Evolutionary conservation across 441 rosid genomes (phyloP).

Genomic region (Jatropha multifida): DNA sequence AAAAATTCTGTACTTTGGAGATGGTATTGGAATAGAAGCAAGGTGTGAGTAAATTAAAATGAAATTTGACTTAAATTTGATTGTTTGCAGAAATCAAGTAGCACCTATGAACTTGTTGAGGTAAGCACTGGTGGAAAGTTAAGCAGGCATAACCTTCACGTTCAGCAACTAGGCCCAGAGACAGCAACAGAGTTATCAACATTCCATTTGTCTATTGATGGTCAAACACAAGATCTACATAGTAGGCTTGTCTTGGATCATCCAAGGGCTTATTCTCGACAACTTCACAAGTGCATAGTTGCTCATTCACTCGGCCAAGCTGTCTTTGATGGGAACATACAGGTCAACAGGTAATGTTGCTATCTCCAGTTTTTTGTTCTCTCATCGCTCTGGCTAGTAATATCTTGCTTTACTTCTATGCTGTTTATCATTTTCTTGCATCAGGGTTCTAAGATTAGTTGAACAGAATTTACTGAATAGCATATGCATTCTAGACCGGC

Average conservation of each 20-base stretch:
- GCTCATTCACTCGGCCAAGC: conserved; percentile 87
- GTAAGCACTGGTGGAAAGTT: conserved; percentile 86
- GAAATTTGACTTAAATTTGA: conserved; percentile 5
- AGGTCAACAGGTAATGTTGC: conserved; percentile 68
- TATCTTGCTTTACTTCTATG: not conserved
- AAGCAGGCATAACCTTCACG: conserved; percentile 87
- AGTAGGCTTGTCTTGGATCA: conserved; percentile 81
- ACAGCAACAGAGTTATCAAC: conserved; percentile 73
- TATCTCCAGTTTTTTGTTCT: not conserved
- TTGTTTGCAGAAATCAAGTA: conserved; percentile 57
- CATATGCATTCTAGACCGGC: not conserved
- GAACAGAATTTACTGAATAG: not conserved
- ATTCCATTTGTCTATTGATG: conserved; percentile 60
- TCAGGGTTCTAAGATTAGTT: not conserved
- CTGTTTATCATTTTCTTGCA: not conserved
- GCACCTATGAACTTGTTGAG: conserved; percentile 81
- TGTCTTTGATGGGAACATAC: conserved; percentile 85
- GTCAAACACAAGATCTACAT: conserved; percentile 86
- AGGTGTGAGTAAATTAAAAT: not conserved
- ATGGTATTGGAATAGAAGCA: not conserved
- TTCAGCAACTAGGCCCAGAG: conserved; percentile 83
- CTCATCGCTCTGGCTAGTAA: not conserved
- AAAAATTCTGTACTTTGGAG: not conserved
- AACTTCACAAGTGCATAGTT: conserved; percentile 92
- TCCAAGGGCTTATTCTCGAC: conserved; percentile 75